These are phyloP conservation scores for Tulasnella sp. DNA, from an alignment of 768 basidiomycete genomes.

Conservation along the genomic window DNA sequence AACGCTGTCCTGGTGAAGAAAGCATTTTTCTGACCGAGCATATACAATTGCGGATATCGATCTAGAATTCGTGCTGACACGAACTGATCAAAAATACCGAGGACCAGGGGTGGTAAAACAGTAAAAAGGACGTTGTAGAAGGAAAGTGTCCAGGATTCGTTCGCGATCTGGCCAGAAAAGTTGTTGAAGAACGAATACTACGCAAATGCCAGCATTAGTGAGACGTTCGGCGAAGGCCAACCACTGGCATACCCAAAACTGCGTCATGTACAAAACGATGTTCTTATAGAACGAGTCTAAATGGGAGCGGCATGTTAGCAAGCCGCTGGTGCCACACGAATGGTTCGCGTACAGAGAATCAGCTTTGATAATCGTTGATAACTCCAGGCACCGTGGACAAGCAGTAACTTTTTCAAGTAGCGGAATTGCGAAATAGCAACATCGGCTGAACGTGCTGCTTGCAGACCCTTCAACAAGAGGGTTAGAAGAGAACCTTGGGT, in stretches of 20 bases:
- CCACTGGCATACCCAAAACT: constrained; percentile 81
- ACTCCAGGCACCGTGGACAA: constrained; percentile 99
- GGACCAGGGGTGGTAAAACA: constrained; percentile 89
- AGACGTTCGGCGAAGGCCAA: neutral
- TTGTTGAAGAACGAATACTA: constrained; percentile 99
- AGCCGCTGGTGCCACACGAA: neutral
- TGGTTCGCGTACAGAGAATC: constrained; percentile 69
- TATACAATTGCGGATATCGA: constrained; percentile 93
- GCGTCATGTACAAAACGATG: constrained; percentile 95
- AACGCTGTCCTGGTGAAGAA: constrained; percentile 88
- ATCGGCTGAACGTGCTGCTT: constrained; percentile 96
- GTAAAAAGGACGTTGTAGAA: constrained; percentile 96
- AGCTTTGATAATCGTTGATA: constrained; percentile 91
- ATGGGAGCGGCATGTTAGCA: neutral
- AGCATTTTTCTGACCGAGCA: constrained; percentile 83
- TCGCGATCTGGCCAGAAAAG: constrained; percentile 96
- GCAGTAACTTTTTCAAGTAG: constrained; percentile 82
- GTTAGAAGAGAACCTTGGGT: constrained; percentile 2
- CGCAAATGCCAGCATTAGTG: neutral
- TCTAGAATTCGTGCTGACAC: constrained; percentile 94
- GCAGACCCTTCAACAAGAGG: constrained; percentile 54
- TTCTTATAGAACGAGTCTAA: constrained; percentile 98
- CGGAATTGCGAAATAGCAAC: constrained; percentile 97
- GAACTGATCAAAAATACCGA: constrained; percentile 97
- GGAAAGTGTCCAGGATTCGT: constrained; percentile 97